Conservation (phyloP, 371 early-diverging fungal genomes). For the Haplosporangium sp. region DNA sequence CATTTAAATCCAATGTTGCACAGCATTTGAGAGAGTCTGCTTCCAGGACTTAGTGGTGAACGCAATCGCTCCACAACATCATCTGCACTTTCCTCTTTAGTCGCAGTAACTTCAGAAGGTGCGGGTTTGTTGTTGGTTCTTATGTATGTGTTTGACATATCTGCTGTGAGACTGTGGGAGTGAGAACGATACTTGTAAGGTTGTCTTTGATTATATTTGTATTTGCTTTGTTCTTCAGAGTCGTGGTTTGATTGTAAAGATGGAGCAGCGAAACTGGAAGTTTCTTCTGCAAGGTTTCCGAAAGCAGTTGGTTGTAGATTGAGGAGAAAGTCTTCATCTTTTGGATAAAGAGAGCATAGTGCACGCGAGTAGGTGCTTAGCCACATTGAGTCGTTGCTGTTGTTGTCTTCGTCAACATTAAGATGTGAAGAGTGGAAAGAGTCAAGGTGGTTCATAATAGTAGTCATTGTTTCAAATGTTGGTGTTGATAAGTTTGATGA, state of each 20-base stretch:
- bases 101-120: neutral
- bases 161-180: neutral
- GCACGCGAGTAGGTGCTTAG: constrained; percentile 31
- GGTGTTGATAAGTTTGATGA: neutral
- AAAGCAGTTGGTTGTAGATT: constrained; percentile 2
- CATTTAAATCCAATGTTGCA: constrained; percentile 33
- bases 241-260: neutral
- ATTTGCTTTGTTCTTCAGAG: neutral
- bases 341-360: constrained; percentile 33
- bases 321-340: constrained; percentile 29
- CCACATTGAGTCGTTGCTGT: constrained; percentile 22
- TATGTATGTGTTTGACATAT: neutral
- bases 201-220: neutral
- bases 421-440: neutral
- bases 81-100: neutral
- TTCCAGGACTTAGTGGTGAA: constrained; percentile 23
- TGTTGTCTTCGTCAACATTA: neutral
- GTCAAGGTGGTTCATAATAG: constrained; percentile 20
- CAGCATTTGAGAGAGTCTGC: constrained; percentile 24
- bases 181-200: neutral
- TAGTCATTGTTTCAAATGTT: constrained; percentile 17
- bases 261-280: neutral
- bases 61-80: constrained; percentile 1
- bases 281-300: neutral
- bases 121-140: neutral